These are phyloP conservation scores for Darksidea phi DNA, from an alignment of 495 filamentous ascomycete species.

Conservation along the genomic window DNA sequence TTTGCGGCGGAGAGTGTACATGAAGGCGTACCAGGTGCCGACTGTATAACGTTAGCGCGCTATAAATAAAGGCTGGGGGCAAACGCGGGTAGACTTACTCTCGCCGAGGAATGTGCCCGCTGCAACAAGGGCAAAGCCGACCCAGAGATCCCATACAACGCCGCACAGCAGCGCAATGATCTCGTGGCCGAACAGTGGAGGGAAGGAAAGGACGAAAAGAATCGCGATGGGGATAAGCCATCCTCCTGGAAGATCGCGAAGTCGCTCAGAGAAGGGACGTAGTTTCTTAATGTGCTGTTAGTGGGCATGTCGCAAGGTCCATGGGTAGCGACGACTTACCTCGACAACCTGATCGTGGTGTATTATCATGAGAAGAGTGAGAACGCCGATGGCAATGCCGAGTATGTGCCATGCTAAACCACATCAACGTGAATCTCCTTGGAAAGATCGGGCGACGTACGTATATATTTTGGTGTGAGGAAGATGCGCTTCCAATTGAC, in stretches of 20 bases:
- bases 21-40: conserved; percentile 29
- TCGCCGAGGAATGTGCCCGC: conserved; percentile 29
- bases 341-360: conserved; percentile 22
- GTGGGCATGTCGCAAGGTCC: not conserved
- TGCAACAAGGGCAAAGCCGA: conserved; percentile 25
- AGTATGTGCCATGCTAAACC: conserved; percentile 24
- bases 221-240: conserved; percentile 28
- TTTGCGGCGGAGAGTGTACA: conserved; percentile 11
- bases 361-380: conserved; percentile 13
- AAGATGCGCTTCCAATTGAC: conserved; percentile 29
- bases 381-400: conserved; percentile 6
- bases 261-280: conserved; percentile 19
- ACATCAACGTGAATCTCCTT: not conserved
- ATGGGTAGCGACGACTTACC: not conserved
- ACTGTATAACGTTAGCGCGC: conserved; percentile 4
- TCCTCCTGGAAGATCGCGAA: conserved; percentile 26
- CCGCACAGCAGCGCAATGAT: conserved; percentile 26
- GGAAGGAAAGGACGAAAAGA: conserved; percentile 25
- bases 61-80: not conserved
- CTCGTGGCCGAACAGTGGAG: conserved; percentile 26
- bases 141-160: conserved; percentile 26
- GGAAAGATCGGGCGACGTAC: conserved; percentile 1
- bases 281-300: conserved; percentile 11
- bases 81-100: conserved; percentile 3
- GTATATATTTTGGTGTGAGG: conserved; percentile 26